Percentiles rank a stretch among this genome's conserved stretches.
Conservation (phyloP, 2,329 filamentous ascomycete genomes). For the Hymenoscyphus fructigenus region DNA sequence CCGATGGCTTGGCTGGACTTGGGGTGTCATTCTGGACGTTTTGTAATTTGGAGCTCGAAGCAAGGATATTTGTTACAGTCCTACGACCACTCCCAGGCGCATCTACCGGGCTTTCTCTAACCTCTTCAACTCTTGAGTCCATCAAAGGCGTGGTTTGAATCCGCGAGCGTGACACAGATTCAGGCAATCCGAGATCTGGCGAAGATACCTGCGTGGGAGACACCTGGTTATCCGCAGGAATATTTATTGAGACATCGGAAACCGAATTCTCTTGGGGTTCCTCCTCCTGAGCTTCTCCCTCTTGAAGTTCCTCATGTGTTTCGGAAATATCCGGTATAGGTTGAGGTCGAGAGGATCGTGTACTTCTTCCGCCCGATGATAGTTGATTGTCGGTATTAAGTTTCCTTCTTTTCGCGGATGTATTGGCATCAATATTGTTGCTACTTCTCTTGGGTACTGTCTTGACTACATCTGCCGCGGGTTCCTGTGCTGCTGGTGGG, state of each 20-base stretch:
- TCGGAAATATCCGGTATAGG: conserved; percentile 27
- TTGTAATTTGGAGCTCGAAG: conserved; percentile 22
- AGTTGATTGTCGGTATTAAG: conserved; percentile 27
- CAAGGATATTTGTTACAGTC: conserved; percentile 5
- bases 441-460: conserved; percentile 14
- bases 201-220: not conserved
- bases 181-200: not conserved
- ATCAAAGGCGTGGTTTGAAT: conserved; percentile 18
- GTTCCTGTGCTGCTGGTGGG: conserved; percentile 8
- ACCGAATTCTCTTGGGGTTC: not conserved
- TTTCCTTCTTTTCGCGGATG: conserved; percentile 36
- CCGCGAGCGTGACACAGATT: conserved; percentile 1
- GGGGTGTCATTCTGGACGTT: conserved; percentile 16
- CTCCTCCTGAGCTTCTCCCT: not conserved
- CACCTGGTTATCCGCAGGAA: not conserved
- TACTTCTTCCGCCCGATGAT: conserved; percentile 27
- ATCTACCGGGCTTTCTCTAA: conserved; percentile 53
- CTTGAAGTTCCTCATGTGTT: conserved; percentile 6
- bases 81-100: conserved; percentile 53
- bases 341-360: conserved; percentile 27
- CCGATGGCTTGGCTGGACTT: conserved; percentile 2
- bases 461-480: not conserved
- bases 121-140: conserved; percentile 40
- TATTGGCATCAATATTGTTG: conserved; percentile 35
- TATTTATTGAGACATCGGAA: not conserved